Percentiles rank a stretch among this genome's conserved stretches.
These are phyloP conservation scores for Kazachstania africana DNA, from an alignment of 805 yeast genomes.

Conservation along the genomic window DNA sequence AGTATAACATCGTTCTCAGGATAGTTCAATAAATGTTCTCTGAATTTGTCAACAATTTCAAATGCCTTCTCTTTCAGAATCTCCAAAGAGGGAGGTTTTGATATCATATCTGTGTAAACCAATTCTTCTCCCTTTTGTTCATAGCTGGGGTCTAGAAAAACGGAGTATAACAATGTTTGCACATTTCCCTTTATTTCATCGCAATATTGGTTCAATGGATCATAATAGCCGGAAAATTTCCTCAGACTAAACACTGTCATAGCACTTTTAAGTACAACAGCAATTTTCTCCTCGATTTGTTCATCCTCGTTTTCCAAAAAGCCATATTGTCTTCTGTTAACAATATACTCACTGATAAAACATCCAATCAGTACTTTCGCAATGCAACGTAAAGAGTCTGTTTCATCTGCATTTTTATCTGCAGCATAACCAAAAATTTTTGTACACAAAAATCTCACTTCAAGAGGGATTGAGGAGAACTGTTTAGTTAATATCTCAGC, in stretches of 20 bases:
- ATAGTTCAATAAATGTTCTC: conserved; percentile 30
- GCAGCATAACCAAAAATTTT: conserved; percentile 31
- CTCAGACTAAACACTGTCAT: conserved; percentile 18
- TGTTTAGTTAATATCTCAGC: conserved; percentile 35
- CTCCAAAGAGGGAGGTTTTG: conserved; percentile 13
- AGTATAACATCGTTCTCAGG: conserved; percentile 47
- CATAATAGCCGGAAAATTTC: conserved; percentile 19
- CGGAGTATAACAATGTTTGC: conserved; percentile 13
- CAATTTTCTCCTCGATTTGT: conserved; percentile 9
- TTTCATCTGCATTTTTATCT: conserved; percentile 42
- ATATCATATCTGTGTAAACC: conserved; percentile 23
- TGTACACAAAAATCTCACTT: conserved; percentile 43
- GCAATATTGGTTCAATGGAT: conserved; percentile 25
- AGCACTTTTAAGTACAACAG: conserved; percentile 11
- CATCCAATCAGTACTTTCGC: conserved; percentile 24
- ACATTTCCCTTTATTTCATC: conserved; percentile 21
- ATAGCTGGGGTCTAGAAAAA: conserved; percentile 21
- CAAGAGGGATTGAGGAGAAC: conserved; percentile 40
- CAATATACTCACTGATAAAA: conserved; percentile 16
- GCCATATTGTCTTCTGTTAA: conserved; percentile 17
- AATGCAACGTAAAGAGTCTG: conserved; percentile 54
- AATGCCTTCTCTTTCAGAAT: conserved; percentile 24
- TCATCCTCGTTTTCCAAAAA: conserved; percentile 2
- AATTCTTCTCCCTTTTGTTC: conserved; percentile 20
- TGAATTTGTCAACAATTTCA: conserved; percentile 33